Percentiles rank a stretch among this genome's conserved stretches.
These are phyloP conservation scores for Ascocoryne sarcoides DNA, from an alignment of 2,329 filamentous ascomycete genomes.

Conservation along the genomic window DNA sequence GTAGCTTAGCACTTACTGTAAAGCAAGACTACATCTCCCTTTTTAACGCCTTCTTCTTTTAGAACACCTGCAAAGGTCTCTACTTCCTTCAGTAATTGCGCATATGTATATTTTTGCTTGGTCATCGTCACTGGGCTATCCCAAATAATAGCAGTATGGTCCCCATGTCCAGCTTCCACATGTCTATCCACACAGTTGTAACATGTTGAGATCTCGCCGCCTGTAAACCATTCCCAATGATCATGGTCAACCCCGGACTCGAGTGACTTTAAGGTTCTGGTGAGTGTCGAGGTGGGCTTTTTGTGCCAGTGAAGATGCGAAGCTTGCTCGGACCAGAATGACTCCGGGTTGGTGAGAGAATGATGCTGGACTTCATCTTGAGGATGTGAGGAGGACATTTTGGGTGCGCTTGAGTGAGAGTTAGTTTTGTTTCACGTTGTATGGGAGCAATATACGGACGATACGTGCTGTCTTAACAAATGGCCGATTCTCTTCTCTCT, in stretches of 20 bases:
- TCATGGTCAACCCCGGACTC: slow-evolving; percentile 54
- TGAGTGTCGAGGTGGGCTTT: slow-evolving; percentile 55
- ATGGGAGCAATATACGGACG: not conserved
- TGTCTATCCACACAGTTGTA: slow-evolving; percentile 91
- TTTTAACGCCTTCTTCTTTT: slow-evolving; percentile 70
- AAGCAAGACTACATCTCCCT: slow-evolving; percentile 79
- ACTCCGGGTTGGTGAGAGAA: slow-evolving; percentile 60
- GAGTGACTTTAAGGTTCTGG: slow-evolving; percentile 53
- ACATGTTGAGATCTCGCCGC: slow-evolving; percentile 80
- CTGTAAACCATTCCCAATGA: slow-evolving; percentile 86
- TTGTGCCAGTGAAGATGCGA: slow-evolving; percentile 73
- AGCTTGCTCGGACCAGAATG: slow-evolving; percentile 71
- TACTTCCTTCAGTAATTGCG: slow-evolving; percentile 67
- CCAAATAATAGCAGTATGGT: slow-evolving; percentile 69
- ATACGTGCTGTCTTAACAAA: not conserved
- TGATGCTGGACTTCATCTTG: slow-evolving; percentile 28
- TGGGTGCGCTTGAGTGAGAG: slow-evolving; percentile 2
- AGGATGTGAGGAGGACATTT: slow-evolving; percentile 24
- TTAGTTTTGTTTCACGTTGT: not conserved
- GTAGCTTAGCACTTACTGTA: slow-evolving; percentile 55
- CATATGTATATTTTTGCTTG: slow-evolving; percentile 68
- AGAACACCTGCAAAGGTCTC: slow-evolving; percentile 75
- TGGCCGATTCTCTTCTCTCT: not conserved
- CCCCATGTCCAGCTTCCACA: slow-evolving; percentile 69
- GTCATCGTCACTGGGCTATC: slow-evolving; percentile 75